Evolutionary conservation across 2,329 filamentous ascomycete species (phyloP).

Genomic region (Dactylellina drechsleri): DNA sequence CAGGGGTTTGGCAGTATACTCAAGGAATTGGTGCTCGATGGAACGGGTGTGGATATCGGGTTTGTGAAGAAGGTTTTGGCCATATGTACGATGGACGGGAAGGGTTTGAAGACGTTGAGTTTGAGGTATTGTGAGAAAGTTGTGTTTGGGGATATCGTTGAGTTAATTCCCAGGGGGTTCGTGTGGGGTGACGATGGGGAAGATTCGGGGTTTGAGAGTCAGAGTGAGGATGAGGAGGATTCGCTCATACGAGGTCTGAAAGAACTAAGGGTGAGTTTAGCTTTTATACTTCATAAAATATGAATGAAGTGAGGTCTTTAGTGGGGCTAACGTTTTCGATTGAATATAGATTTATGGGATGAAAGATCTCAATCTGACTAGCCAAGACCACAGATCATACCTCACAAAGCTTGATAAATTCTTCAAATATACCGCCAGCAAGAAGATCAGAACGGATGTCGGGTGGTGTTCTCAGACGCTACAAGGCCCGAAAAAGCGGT

Average conservation of each 20-base stretch:
- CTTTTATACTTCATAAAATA: background rate
- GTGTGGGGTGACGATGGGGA: conserved; percentile 18
- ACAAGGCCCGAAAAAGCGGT: conserved; percentile 45
- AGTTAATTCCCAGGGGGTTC: conserved; percentile 28
- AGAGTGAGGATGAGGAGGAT: conserved; percentile 43
- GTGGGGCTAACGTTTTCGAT: background rate
- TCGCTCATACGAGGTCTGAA: conserved; percentile 21
- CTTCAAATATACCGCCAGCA: conserved; percentile 41
- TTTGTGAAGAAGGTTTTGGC: conserved; percentile 45
- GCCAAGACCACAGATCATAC: conserved; percentile 34
- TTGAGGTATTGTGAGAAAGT: conserved; percentile 37
- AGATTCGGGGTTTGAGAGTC: conserved; percentile 50
- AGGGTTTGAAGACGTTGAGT: conserved; percentile 44
- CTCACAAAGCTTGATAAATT: conserved; percentile 36
- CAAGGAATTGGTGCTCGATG: conserved; percentile 43
- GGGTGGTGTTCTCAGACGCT: conserved; percentile 52
- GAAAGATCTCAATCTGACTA: conserved; percentile 25
- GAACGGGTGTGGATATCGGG: conserved; percentile 38
- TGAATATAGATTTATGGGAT: conserved; percentile 41
- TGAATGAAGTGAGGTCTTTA: background rate
- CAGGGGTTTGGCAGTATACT: conserved; percentile 41
- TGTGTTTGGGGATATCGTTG: conserved; percentile 23
- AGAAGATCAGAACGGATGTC: conserved; percentile 41
- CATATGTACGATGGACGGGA: conserved; percentile 36
- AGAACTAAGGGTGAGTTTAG: conserved; percentile 36